Conservation (phyloP, 208 protist genomes). For the Novymonas esmeraldas region DNA sequence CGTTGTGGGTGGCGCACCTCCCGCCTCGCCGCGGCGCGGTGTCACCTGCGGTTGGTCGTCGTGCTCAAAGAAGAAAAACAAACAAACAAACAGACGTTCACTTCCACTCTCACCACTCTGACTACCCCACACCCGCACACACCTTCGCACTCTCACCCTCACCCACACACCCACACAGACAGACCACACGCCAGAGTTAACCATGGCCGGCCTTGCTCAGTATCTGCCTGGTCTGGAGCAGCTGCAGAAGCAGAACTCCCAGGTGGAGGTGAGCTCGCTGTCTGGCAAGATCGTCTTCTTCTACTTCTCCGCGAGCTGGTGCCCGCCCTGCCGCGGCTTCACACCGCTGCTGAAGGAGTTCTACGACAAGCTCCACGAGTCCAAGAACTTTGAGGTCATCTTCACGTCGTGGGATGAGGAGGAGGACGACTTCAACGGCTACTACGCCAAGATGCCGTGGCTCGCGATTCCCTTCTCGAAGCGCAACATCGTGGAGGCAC, state of each 20-base stretch:
- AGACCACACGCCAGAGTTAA: too few relatives aligned
- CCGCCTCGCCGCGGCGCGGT: too few relatives aligned
- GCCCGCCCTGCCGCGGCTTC: constrained; percentile 92
- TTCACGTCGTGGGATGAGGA: constrained; percentile 83
- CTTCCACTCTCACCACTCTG: too few relatives aligned
- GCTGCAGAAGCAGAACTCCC: constrained; percentile 11
- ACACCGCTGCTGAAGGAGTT: constrained; percentile 86
- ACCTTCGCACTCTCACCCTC: too few relatives aligned
- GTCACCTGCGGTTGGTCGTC: too few relatives aligned
- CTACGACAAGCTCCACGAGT: constrained; percentile 70
- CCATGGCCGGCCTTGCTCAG: constrained; percentile 19
- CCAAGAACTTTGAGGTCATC: constrained; percentile 89
- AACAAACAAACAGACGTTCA: too few relatives aligned
- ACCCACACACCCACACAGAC: too few relatives aligned
- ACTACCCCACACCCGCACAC: too few relatives aligned
- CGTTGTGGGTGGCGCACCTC: too few relatives aligned
- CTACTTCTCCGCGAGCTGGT: constrained; percentile 95
- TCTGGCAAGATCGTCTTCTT: constrained; percentile 77
- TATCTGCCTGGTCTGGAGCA: constrained; percentile 1
- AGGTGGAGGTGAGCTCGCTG: constrained; percentile 16
- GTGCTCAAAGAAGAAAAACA: too few relatives aligned
- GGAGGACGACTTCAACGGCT: constrained; percentile 68
- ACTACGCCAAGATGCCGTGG: constrained; percentile 89
- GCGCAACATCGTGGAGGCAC: constrained; percentile 32
- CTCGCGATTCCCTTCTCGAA: constrained; percentile 65